A percentile compares a stretch with the other conserved stretches of the same genome.
Conservation (phyloP, 805 yeast species). For the Metschnikowia lunata region DNA sequence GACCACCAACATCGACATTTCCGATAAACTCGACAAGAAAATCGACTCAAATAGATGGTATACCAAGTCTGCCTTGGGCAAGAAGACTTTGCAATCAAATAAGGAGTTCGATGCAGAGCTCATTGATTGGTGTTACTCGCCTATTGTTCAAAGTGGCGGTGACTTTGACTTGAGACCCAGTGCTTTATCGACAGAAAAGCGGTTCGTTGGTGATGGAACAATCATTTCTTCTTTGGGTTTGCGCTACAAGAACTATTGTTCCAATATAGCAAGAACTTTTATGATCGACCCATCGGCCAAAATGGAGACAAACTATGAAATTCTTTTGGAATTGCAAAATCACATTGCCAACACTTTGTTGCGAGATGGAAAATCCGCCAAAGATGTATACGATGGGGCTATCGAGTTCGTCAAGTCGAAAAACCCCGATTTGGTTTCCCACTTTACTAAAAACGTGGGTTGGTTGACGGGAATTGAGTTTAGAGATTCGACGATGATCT, state of each 20-base stretch:
- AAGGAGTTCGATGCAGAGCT: slow-evolving; percentile 67
- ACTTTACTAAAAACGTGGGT: slow-evolving; percentile 77
- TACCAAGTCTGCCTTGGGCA: slow-evolving; percentile 46
- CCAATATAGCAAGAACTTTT: slow-evolving; percentile 83
- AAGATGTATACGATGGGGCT: slow-evolving; percentile 61
- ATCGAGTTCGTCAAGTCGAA: slow-evolving; percentile 52
- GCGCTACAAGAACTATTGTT: slow-evolving; percentile 83
- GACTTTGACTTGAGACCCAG: slow-evolving; percentile 79
- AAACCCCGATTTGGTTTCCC: slow-evolving; percentile 58
- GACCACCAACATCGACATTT: slow-evolving; percentile 65
- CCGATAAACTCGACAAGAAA: slow-evolving; percentile 73
- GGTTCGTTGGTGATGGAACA: slow-evolving; percentile 64
- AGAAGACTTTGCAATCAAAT: slow-evolving; percentile 47
- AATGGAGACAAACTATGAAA: slow-evolving; percentile 75
- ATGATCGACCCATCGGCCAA: slow-evolving; percentile 82
- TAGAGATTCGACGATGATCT: slow-evolving; percentile 70
- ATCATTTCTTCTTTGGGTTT: slow-evolving; percentile 81
- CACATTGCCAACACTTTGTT: slow-evolving; percentile 51
- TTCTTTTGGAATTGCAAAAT: slow-evolving; percentile 64
- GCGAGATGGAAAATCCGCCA: slow-evolving; percentile 66
- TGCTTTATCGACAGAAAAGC: slow-evolving; percentile 67
- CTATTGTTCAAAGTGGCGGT: slow-evolving; percentile 86
- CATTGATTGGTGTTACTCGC: slow-evolving; percentile 91
- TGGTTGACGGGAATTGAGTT: slow-evolving; percentile 88
- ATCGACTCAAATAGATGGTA: slow-evolving; percentile 73